Conservation (phyloP, 73 alveolate genomes). For the Paramecium pentaurelia region DNA sequence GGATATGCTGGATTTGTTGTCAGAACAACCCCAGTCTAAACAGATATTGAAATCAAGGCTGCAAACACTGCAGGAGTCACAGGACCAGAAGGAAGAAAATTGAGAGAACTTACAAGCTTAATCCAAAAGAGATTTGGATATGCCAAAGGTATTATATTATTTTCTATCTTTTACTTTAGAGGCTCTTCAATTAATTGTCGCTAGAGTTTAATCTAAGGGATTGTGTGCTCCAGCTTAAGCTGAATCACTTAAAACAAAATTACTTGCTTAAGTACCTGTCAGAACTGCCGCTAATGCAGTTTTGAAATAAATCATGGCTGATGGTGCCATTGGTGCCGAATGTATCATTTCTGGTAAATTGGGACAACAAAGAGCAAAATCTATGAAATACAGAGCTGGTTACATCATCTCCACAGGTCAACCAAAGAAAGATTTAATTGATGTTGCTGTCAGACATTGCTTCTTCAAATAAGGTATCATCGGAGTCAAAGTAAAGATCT, state of each 20-base stretch:
- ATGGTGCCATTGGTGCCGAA: conserved; percentile 86
- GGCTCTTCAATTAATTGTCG: conserved; percentile 75
- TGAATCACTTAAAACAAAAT: conserved; percentile 82
- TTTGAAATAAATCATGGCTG: conserved; percentile 72
- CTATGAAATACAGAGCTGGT: conserved; percentile 89
- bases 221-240: conserved; percentile 90
- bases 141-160: background rate
- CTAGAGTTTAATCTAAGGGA: conserved; percentile 76
- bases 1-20: conserved; percentile 91
- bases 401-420: conserved; percentile 89
- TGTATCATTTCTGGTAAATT: conserved; percentile 91
- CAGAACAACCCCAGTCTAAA: conserved; percentile 80
- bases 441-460: conserved; percentile 92
- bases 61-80: conserved; percentile 77
- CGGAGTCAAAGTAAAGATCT: conserved; percentile 91
- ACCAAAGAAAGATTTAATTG: conserved; percentile 84
- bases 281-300: conserved; percentile 87
- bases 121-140: conserved; percentile 90
- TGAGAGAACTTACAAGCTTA: conserved; percentile 81
- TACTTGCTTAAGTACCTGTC: conserved; percentile 85
- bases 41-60: conserved; percentile 87
- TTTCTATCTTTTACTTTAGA: conserved; percentile 17
- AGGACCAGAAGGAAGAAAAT: conserved; percentile 77
- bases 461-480: conserved; percentile 90
- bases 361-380: conserved; percentile 94